Evolutionary conservation across 1,284 basidiomycete species (phyloP), one percentile per base, ranked within the genome.

Genomic region (Leccinum ponderosum): DNA sequence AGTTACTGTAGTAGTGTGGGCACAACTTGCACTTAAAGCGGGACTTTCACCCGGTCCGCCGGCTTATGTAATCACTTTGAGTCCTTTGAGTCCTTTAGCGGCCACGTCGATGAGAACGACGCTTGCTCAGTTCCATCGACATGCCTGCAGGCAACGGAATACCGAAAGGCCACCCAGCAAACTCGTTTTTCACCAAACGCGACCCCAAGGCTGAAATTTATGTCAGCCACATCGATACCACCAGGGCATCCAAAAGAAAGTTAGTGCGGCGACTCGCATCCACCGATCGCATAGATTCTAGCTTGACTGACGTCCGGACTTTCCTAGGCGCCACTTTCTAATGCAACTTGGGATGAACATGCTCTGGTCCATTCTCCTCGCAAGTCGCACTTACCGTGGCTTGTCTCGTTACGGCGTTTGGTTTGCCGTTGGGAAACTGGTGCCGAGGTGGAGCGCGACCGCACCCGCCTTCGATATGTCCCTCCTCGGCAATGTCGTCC

Each of bases 171-270:
- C 73, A 74, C 22, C 71, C 73, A 12, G 64, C 66, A 27, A 62
- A 48, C 44, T 53, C 64, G 1, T 70, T 73, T 56, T 37, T 73
- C 3, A 55, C 62, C 0, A 50, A 53, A 11, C 58, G 67, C 47
- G 64, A 69, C 39, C 55, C 64, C 3, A 64, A 50, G 27, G 60
- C 33, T 53, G 74, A 73, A 60, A 48, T 75, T 39, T 75, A 69
- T 60, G 68, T 73, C 31, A 75, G 73, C 29, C 71, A 73, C 20
- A 53, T 74, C 25, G 68, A 75, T 47, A 56, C 66, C n/a, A 37
- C 63, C 37, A 58, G 62, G 57, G 59, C 35, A 31, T 65, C 58
- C 29, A 58, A 60, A 15, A 62, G 70, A 58, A 73, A 65, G 71
- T 75, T n/a, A 27, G 50, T 25, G 59, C 52, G 73, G 62, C 20